Conservation (phyloP, 1,139 yeast species). For the Geotrichum aggregatum region DNA sequence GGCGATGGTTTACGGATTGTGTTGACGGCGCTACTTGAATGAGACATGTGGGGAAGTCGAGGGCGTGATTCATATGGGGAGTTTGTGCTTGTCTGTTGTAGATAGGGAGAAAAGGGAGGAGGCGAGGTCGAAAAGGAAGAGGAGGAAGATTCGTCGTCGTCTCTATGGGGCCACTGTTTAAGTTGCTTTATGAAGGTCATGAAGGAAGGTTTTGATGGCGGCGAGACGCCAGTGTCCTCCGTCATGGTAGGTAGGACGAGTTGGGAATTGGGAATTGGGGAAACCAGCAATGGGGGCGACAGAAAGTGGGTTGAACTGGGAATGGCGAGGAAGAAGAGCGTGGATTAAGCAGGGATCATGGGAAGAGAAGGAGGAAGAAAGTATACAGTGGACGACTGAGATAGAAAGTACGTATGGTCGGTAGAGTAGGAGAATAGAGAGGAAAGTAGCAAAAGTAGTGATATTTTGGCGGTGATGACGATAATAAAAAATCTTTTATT, state of each 20-base stretch:
- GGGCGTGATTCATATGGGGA: slow-evolving; percentile 27
- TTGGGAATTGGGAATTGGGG: too few relatives aligned
- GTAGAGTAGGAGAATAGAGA: too few relatives aligned
- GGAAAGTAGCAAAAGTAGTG: too few relatives aligned
- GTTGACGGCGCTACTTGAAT: slow-evolving; percentile 30
- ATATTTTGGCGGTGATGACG: too few relatives aligned
- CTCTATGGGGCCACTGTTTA: slow-evolving; percentile 31
- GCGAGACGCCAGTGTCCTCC: slow-evolving; percentile 27
- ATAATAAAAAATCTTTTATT: too few relatives aligned
- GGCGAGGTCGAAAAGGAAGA: slow-evolving; percentile 10
- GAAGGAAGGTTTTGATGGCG: slow-evolving; percentile 37
- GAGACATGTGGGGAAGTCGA: slow-evolving; percentile 33
- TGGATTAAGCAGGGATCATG: too few relatives aligned
- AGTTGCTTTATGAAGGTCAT: slow-evolving; percentile 47
- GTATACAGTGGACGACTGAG: too few relatives aligned
- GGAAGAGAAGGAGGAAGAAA: too few relatives aligned
- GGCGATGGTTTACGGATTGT: slow-evolving; percentile 12
- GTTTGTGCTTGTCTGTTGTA: slow-evolving; percentile 1
- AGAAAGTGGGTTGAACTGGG: too few relatives aligned
- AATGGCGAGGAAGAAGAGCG: too few relatives aligned
- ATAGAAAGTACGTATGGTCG: too few relatives aligned
- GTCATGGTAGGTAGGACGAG: slow-evolving; percentile 13
- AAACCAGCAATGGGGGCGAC: too few relatives aligned
- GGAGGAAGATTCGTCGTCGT: slow-evolving; percentile 20
- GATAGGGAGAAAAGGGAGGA: slow-evolving; percentile 2